Evolutionary conservation across 176 grass and related monocot genomes (phyloP).

Genomic region (Eragrostis curvula): DNA sequence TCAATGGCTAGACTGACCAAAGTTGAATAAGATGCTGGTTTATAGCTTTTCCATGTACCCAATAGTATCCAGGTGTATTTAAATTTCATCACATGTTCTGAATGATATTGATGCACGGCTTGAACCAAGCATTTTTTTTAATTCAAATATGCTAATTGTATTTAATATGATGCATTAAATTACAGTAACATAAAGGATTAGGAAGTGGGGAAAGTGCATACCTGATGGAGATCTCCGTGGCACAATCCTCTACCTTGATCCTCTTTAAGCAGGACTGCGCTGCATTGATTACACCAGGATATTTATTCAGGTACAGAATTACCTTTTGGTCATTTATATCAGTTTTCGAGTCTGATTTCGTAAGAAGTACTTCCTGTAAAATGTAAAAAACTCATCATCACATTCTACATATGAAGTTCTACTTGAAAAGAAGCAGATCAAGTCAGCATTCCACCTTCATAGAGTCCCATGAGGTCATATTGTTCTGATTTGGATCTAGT

Average conservation of each 20-base stretch:
- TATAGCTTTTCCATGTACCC: background rate
- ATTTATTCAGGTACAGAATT: constrained; percentile 57
- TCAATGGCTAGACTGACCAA: background rate
- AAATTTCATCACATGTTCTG: background rate
- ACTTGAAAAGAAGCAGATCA: constrained; percentile 11
- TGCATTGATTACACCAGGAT: constrained; percentile 49
- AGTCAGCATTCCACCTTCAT: constrained; percentile 59
- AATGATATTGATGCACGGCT: background rate
- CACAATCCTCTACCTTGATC: constrained; percentile 53
- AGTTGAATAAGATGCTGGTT: constrained; percentile 6
- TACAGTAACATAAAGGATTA: constrained; percentile 4
- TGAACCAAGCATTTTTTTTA: background rate
- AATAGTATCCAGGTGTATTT: constrained; percentile 7
- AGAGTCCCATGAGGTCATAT: constrained; percentile 51
- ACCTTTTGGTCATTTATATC: constrained; percentile 41
- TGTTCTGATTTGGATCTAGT: constrained; percentile 60
- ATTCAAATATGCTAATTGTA: background rate
- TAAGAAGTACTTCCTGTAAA: constrained; percentile 68
- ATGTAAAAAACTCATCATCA: constrained; percentile 18
- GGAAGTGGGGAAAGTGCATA: constrained; percentile 25
- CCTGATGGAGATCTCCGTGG: constrained; percentile 48
- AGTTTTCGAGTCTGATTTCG: constrained; percentile 34
- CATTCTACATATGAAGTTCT: constrained; percentile 26
- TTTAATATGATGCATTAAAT: background rate
- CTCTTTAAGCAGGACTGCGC: constrained; percentile 59